These are phyloP conservation scores for Skeletonema grethae DNA, from an alignment of 108 stramenopile genomes.

Conservation along the genomic window DNA sequence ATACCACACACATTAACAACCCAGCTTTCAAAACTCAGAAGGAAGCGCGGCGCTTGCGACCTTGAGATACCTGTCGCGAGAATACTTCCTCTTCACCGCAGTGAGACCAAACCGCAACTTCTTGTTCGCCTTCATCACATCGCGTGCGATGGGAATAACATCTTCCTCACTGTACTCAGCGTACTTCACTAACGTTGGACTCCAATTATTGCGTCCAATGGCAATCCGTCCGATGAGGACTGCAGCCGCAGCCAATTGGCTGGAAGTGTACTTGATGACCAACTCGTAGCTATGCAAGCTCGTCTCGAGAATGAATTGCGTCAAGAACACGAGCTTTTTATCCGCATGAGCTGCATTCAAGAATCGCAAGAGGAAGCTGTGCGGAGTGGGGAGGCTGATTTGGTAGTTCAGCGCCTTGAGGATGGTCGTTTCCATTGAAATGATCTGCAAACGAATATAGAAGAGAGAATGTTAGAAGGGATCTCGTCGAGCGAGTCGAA, in stretches of 20 bases:
- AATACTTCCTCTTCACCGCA: conserved; percentile 71
- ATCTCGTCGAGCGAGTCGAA: background rate
- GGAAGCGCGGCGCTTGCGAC: conserved; percentile 40
- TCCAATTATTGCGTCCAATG: conserved; percentile 74
- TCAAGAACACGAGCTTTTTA: conserved; percentile 69
- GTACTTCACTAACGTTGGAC: conserved; percentile 78
- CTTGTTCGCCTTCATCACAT: conserved; percentile 37
- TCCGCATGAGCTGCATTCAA: conserved; percentile 88
- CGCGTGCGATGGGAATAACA: conserved; percentile 65
- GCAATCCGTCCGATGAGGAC: conserved; percentile 78
- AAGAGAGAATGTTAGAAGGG: background rate
- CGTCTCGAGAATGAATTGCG: conserved; percentile 79
- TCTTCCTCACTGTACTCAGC: conserved; percentile 79
- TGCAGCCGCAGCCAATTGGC: conserved; percentile 84
- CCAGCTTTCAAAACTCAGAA: conserved; percentile 28
- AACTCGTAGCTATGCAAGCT: conserved; percentile 76
- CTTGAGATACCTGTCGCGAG: conserved; percentile 27
- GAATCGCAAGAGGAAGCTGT: conserved; percentile 86
- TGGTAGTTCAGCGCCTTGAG: conserved; percentile 79
- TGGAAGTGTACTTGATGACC: conserved; percentile 74
- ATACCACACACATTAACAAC: background rate
- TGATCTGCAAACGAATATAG: conserved; percentile 56
- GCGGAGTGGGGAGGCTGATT: conserved; percentile 80
- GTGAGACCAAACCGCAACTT: conserved; percentile 27
- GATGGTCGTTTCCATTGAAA: conserved; percentile 88